Conservation (phyloP, 768 basidiomycete genomes). For the Baorangia bicolor region DNA sequence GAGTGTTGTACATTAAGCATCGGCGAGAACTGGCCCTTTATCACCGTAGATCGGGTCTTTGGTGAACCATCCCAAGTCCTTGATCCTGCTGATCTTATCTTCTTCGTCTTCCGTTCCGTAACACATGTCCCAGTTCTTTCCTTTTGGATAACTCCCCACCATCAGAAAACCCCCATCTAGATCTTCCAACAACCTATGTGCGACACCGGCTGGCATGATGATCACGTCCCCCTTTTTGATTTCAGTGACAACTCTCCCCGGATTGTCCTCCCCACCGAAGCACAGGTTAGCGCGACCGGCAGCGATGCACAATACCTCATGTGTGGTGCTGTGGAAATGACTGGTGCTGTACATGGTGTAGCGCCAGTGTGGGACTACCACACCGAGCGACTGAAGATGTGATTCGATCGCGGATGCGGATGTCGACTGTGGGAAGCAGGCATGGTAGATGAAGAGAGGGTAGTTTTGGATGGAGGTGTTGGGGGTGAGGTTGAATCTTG, state of each 20-base stretch:
- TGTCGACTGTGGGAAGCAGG: slow-evolving; percentile 25
- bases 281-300: slow-evolving; percentile 36
- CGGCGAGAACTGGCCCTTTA: slow-evolving; percentile 35
- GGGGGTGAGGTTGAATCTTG: slow-evolving; percentile 33
- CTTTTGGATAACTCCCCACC: slow-evolving; percentile 41
- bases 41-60: slow-evolving; percentile 42
- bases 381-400: slow-evolving; percentile 34
- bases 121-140: slow-evolving; percentile 37
- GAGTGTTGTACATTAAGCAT: too few relatives aligned
- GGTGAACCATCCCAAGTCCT: slow-evolving; percentile 36
- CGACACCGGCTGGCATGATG: slow-evolving; percentile 42
- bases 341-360: slow-evolving; percentile 42
- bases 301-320: slow-evolving; percentile 40
- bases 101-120: neutral
- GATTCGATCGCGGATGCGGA: slow-evolving; percentile 31
- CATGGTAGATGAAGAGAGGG: slow-evolving; percentile 40
- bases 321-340: slow-evolving; percentile 44
- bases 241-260: slow-evolving; percentile 30
- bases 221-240: slow-evolving; percentile 40
- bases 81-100: slow-evolving; percentile 18
- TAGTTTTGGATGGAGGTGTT: slow-evolving; percentile 35
- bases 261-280: slow-evolving; percentile 41
- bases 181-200: slow-evolving; percentile 36
- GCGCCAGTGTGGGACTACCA: slow-evolving; percentile 40
- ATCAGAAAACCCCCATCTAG: slow-evolving; percentile 34